Evolutionary conservation across 352 stramenopile species (phyloP), one percentile per base, ranked within the genome.

Genomic region (Phytophthora rubi): DNA sequence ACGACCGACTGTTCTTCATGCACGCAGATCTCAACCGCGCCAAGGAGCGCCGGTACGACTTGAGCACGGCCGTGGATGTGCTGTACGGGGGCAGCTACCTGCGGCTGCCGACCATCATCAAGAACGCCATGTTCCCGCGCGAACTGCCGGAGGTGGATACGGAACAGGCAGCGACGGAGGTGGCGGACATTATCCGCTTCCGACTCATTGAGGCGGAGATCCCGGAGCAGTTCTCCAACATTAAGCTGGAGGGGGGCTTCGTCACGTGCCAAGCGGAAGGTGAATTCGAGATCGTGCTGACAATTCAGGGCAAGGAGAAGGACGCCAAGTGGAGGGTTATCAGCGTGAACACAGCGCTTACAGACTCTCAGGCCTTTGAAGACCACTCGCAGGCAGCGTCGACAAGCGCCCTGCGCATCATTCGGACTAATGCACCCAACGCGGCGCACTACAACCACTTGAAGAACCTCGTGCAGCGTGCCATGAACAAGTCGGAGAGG

Each of bases 251-350:
- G 35, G 79, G 77, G 54, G 88, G 86, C 9, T 94, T 96, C 44
- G 84, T 96, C 23, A 93, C 82, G 18, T 93, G 85, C 33, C 79
- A 85, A 53, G 84, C 79, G 0, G 85, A 89, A 68, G 86, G 84
- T 39, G 87, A 96, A 66, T 96, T 96, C 53, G 86, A 94, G 65
- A 91, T 96, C 7, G 85, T 93, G 61, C 67, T 96, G 39, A 96
- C 86, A 4, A 84, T 96, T 61, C 83, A 94, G 60, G 85, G 87
- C 49, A 92, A 91, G 55, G 86, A 93, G 35, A 82, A 72, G 15
- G 83, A 93, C 63, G 85, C 81, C 55, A 77, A 89, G 8, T 96
- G 88, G 88, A 82, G 85, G 30, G 85, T 96, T 26, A 88, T 93
- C 47, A 92, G 81, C 59, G 84, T 96, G 12, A 91, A 94, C 59